These are phyloP conservation scores for Dissophora globulifera DNA, from an alignment of 192 early-diverging fungal genomes.

Conservation along the genomic window DNA sequence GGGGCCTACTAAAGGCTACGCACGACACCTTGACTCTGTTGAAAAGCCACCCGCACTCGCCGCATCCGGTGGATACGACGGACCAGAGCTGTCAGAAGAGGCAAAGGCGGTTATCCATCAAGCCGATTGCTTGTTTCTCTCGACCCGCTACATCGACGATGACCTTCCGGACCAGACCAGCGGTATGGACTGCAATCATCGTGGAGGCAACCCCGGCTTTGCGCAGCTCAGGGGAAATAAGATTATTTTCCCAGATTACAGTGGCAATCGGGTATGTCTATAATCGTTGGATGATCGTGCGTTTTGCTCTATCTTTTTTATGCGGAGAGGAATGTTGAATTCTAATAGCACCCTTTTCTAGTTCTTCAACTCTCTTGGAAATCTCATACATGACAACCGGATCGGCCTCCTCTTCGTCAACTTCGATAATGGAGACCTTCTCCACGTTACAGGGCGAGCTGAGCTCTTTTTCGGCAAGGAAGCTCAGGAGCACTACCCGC, in stretches of 20 bases:
- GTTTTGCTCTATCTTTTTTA: neutral
- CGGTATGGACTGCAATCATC: conserved; percentile 50
- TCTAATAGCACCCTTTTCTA: neutral
- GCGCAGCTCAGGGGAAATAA: conserved; percentile 3
- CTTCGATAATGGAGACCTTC: conserved; percentile 28
- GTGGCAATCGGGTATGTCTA: conserved; percentile 42
- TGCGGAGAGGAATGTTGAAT: neutral
- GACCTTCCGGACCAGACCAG: conserved; percentile 37
- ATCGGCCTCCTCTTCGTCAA: conserved; percentile 24
- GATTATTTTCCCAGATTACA: conserved; percentile 41
- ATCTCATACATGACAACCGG: conserved; percentile 25
- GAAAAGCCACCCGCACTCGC: neutral
- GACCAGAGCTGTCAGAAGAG: neutral
- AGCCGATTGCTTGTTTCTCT: conserved; percentile 37
- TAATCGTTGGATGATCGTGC: too few species aligned
- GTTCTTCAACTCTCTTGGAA: conserved; percentile 52
- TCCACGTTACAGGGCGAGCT: conserved; percentile 38
- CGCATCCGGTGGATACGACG: neutral
- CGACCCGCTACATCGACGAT: conserved; percentile 39
- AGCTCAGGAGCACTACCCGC: conserved; percentile 23
- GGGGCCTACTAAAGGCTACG: too few species aligned
- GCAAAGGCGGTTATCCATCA: conserved; percentile 15
- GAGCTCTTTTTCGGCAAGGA: conserved; percentile 26
- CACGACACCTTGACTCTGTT: too few species aligned
- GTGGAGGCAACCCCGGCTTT: conserved; percentile 46